Evolutionary conservation across 352 stramenopile species (phyloP).

Genomic region (Globisporangium emineosum): DNA sequence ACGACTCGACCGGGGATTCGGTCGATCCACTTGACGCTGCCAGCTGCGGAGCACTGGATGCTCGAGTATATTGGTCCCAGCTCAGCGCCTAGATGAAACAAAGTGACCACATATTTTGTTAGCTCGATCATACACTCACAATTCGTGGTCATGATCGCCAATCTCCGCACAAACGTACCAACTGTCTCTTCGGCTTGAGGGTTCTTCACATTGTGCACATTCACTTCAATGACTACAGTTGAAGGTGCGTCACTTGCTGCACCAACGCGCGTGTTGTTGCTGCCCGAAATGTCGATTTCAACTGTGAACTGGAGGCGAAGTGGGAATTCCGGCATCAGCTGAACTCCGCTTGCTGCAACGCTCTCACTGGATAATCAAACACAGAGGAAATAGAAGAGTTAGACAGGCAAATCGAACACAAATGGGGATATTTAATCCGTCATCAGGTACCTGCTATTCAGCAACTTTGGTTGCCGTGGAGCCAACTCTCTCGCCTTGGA

Average conservation of each 20-base stretch:
- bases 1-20: slow-evolving; percentile 61
- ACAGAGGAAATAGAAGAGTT: not conserved
- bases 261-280: not conserved
- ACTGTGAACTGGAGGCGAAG: slow-evolving; percentile 62
- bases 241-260: not conserved
- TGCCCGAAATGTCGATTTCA: slow-evolving; percentile 39
- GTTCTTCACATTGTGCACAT: slow-evolving; percentile 62
- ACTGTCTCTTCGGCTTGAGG: slow-evolving; percentile 35
- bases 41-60: slow-evolving; percentile 55
- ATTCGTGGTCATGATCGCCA: no score
- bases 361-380: slow-evolving; percentile 15
- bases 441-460: slow-evolving; percentile 46
- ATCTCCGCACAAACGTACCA: slow-evolving; percentile 35
- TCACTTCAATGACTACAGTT: slow-evolving; percentile 41
- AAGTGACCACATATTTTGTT: not conserved
- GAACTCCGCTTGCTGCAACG: slow-evolving; percentile 21
- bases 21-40: slow-evolving; percentile 75
- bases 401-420: not conserved
- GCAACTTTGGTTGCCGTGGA: slow-evolving; percentile 43
- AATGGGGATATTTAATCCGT: not conserved
- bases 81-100: slow-evolving; percentile 25
- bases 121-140: not conserved
- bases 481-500: slow-evolving; percentile 64
- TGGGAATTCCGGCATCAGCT: slow-evolving; percentile 55
- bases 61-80: slow-evolving; percentile 66